Percentiles rank a stretch among this genome's conserved stretches.
These are phyloP conservation scores for Alternaria gaisen DNA, from an alignment of 2,329 filamentous ascomycete genomes.

Conservation along the genomic window DNA sequence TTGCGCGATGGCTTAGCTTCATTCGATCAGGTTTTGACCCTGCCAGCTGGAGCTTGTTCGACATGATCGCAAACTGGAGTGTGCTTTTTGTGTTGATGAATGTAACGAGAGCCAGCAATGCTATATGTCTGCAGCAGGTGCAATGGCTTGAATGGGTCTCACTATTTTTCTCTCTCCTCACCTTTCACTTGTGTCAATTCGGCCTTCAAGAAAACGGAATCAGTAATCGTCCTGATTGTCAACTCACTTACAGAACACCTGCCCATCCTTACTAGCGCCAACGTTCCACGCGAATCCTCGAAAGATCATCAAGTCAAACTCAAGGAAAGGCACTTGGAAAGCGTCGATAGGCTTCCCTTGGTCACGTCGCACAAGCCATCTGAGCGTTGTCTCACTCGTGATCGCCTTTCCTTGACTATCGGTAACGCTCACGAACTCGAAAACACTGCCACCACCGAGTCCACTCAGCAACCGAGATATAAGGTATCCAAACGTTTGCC, in stretches of 20 bases:
- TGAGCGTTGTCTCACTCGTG: neutral
- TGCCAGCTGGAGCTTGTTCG: conserved; percentile 13
- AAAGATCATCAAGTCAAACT: neutral
- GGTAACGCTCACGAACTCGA: neutral
- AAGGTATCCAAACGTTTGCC: neutral
- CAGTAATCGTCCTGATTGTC: neutral
- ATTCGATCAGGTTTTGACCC: conserved; percentile 15
- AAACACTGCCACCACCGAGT: neutral
- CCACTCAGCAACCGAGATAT: neutral
- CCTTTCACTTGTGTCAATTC: neutral
- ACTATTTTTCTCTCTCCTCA: neutral
- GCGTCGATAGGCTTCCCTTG: neutral
- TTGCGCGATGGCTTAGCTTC: conserved; percentile 15
- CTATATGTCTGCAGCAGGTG: conserved; percentile 9
- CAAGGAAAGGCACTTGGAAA: neutral
- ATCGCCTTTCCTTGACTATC: neutral
- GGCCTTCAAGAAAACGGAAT: neutral
- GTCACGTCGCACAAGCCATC: neutral
- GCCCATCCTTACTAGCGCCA: neutral
- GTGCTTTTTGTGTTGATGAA: conserved; percentile 22
- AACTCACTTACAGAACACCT: neutral
- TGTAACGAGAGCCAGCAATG: neutral
- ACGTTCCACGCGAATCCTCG: neutral
- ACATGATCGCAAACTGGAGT: conserved; percentile 25
- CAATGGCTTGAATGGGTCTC: neutral